Conservation (phyloP, 106 monocot genomes). For the Cymbidium sinense region DNA sequence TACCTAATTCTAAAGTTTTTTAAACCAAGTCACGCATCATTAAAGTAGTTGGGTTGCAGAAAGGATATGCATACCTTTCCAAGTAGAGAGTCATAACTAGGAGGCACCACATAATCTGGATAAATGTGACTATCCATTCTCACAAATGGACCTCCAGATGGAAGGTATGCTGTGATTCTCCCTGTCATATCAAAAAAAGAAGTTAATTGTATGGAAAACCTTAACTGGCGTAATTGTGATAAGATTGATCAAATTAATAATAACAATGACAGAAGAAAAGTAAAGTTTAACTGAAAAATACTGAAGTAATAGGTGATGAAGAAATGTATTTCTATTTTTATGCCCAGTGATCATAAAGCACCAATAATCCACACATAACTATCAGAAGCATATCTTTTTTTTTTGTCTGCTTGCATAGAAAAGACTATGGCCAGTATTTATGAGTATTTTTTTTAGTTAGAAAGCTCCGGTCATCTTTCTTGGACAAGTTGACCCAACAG, state of each 20-base stretch:
- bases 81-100: constrained; percentile 87
- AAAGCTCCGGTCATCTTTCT: too few species aligned
- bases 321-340: not conserved
- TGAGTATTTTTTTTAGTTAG: not conserved
- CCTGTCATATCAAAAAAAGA: constrained; percentile 36
- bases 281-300: not conserved
- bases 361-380: not conserved
- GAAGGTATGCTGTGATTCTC: constrained; percentile 83
- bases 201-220: not conserved
- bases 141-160: constrained; percentile 91
- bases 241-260: not conserved
- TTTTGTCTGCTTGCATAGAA: not conserved
- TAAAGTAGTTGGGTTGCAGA: not conserved
- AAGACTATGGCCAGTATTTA: not conserved
- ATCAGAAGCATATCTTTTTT: not conserved
- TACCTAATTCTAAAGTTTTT: not conserved
- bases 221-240: not conserved
- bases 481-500: not conserved
- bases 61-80: constrained; percentile 58
- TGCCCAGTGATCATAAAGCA: not conserved
- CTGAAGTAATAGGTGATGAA: not conserved
- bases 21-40: not conserved
- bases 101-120: constrained; percentile 94
- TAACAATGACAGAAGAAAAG: not conserved
- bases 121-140: constrained; percentile 98